phyloP scores from a whole-genome alignment of 108 stramenopile genomes.

The Epipyxis sp. region DNA sequence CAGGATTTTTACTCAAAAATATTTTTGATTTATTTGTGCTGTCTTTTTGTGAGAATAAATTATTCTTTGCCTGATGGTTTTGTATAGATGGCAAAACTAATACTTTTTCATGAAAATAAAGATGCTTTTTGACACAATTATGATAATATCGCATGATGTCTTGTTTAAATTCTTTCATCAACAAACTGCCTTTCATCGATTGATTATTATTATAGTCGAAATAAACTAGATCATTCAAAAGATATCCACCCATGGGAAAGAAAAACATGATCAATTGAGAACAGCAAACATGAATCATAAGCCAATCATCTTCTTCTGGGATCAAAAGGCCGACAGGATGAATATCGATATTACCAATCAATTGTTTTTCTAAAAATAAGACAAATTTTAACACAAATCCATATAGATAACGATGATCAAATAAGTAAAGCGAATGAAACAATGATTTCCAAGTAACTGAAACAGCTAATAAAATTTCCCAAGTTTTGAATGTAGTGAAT shows the following conservation, averaged over 20 bases:
- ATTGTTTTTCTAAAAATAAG: background rate
- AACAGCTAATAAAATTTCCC: conserved; percentile 39
- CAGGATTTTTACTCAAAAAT: conserved; percentile 38
- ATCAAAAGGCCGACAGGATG: conserved; percentile 29
- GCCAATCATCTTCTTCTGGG: conserved; percentile 39
- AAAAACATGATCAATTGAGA: conserved; percentile 22
- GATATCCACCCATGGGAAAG: conserved; percentile 33
- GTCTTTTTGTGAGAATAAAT: too few species aligned
- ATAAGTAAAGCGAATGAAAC: background rate
- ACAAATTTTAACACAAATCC: background rate
- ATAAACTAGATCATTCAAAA: too few species aligned
- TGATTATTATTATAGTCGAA: too few species aligned
- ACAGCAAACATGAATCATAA: conserved; percentile 36
- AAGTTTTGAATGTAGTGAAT: conserved; percentile 33
- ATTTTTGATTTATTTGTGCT: too few species aligned
- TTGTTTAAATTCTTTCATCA: too few species aligned
- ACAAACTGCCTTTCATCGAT: too few species aligned
- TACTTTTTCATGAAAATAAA: conserved; percentile 31
- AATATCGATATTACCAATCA: background rate
- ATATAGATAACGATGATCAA: background rate
- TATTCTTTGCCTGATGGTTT: too few species aligned
- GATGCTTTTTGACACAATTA: background rate
- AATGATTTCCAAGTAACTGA: conserved; percentile 34
- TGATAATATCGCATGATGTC: too few species aligned
- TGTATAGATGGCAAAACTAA: too few species aligned